phyloP scores from a whole-genome alignment of 305 asterid genomes.

The Solanum hybrid region DNA sequence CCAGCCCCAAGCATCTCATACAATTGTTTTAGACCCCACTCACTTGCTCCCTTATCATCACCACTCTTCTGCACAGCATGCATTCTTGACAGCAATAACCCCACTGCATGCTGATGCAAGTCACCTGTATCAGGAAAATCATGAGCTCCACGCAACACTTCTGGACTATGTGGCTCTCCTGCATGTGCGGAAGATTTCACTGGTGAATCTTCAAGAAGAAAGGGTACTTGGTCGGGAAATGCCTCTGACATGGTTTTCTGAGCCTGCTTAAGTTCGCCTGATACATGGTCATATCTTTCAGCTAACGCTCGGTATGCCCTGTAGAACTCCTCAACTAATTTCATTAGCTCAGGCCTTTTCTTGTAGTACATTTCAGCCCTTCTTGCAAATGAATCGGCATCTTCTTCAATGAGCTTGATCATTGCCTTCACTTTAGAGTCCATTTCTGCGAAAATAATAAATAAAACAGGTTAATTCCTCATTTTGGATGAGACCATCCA shows the following conservation, averaged over 20 bases:
- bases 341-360: constrained; percentile 98
- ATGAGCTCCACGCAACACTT: neutral
- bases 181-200: constrained; percentile 28
- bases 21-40: constrained; percentile 45
- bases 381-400: constrained; percentile 94
- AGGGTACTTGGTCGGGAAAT: constrained; percentile 73
- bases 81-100: constrained; percentile 13
- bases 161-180: constrained; percentile 47
- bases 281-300: constrained; percentile 86
- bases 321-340: constrained; percentile 85
- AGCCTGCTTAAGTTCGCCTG: constrained; percentile 86
- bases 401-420: constrained; percentile 97
- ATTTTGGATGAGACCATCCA: neutral
- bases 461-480: constrained; percentile 48
- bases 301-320: constrained; percentile 95
- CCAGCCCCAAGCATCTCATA: constrained; percentile 39
- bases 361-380: constrained; percentile 99
- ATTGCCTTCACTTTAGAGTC: constrained; percentile 81
- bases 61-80: constrained; percentile 9
- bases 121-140: neutral
- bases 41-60: constrained; percentile 17
- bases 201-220: constrained; percentile 67
- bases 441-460: constrained; percentile 50
- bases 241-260: constrained; percentile 82
- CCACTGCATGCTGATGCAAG: neutral